Evolutionary conservation across 352 stramenopile species (phyloP).

Genomic region (Saprolegnia parasitica): DNA sequence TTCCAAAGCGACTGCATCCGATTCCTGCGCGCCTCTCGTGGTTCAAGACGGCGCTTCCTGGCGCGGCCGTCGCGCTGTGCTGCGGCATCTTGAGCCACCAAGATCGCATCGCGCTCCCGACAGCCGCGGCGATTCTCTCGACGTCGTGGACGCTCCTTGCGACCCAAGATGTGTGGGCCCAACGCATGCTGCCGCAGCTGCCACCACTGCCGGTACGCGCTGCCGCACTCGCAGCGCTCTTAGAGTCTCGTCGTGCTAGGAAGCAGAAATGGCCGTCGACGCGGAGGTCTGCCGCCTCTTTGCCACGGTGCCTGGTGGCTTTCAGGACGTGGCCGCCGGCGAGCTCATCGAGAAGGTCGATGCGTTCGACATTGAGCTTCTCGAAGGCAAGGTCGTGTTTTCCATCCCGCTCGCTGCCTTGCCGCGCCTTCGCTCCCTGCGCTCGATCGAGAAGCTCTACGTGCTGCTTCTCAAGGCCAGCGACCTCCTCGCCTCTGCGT

Average conservation of each 20-base stretch:
- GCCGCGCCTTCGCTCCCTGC: neutral
- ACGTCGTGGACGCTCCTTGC: constrained; percentile 1
- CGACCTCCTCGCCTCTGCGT: neutral
- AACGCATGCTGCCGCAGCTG: neutral
- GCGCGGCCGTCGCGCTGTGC: neutral
- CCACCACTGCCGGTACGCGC: neutral
- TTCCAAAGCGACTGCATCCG: neutral
- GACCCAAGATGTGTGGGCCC: neutral
- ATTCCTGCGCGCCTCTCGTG: neutral
- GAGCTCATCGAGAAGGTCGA: constrained; percentile 28
- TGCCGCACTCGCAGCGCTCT: neutral
- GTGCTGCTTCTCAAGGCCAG: constrained; percentile 3
- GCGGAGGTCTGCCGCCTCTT: constrained; percentile 16
- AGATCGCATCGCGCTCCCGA: neutral
- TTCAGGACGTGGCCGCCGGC: constrained; percentile 27
- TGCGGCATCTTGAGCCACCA: constrained; percentile 5
- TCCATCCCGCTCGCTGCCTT: neutral
- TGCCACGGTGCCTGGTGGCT: constrained; percentile 17
- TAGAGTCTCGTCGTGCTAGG: neutral
- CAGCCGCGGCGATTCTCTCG: neutral
- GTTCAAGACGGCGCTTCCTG: neutral
- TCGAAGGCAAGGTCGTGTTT: constrained; percentile 28
- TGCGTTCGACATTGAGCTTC: constrained; percentile 21
- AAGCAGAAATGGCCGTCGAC: neutral
- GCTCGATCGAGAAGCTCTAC: constrained; percentile 24